Base-by-base conservation (phyloP, 2,329 filamentous ascomycete species). In the Parastagonospora avenae region DNA sequence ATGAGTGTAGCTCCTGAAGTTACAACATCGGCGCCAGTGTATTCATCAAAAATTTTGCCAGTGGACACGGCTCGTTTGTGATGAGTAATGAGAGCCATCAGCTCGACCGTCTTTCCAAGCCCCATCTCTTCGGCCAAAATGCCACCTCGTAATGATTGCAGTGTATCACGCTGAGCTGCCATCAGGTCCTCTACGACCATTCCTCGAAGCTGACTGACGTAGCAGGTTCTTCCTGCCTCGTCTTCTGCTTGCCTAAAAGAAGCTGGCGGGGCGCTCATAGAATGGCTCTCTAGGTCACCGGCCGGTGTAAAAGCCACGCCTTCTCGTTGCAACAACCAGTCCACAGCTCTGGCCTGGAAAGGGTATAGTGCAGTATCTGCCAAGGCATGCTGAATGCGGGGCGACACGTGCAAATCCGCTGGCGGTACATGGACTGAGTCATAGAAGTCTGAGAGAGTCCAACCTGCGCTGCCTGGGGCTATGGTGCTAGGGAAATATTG, bases 121-220 rank as follows among this genome's bases (percentile, higher is more conserved):
- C 90, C 90, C 90, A 93, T 93, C 70, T 93, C 90, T 65, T 93
- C 90, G 0, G 88, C 85, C 4, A 93, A 75, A 41, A 91, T 86
- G 0, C 89, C 89, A 2, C 85, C 85, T 31, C 65, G 72, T 2
- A 79, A 50, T 12, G 63, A 84, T 74, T 16, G 70, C 52, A 38
- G 46, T 8, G 63, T 54, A 48, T 75, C 67, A 9, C 39, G 49
- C 30, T 71, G 68, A 47, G 84, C 85, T 2, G 74, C 63, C 0
- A 66, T 53, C 8, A 77, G 52, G 62, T 88, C 78, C 32, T 76
- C 75, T 1, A 83, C 80, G 4, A 86, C 76, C 11, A 84, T 72
- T 24, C 87, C 84, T 44, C 87, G 84, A 0, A 90, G 73, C 47
- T 85, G 79, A 64, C 87, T 92, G 33, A 87, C 70, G 66, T 81